Base-by-base conservation (phyloP, 2,329 filamentous ascomycete genomes). In the Alternaria viburni region DNA sequence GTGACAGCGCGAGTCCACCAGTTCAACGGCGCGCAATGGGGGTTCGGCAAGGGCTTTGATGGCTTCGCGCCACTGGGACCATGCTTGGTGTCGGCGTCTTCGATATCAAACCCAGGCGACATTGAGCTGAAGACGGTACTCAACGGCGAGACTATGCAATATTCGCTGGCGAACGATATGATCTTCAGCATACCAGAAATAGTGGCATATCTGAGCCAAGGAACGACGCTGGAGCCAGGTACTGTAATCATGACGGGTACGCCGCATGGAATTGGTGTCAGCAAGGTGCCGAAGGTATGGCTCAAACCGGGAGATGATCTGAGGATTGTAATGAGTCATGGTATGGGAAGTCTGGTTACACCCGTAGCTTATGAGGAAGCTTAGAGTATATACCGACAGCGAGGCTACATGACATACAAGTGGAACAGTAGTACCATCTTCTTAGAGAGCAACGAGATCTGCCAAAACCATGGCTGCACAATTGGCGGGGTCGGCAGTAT, bases 11-110 rank as follows among this genome's bases (percentile, higher is more conserved):
- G 86, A 0, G 83, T 84, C 56, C 75, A 81, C 46, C 86, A 88
- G 62, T 70, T 83, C 30, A 57, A 57, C 15, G 60, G 62, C 5
- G 77, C 74, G 0, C 86, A 88, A 69, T 87, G 83, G 82, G 79
- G 81, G 0, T 87, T 86, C 63, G 82, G 81, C 5, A 87, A 87
- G 66, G 68, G 84, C 0, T 87, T 87, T 46, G 85, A 88, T 65
- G 84, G 80, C 0, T 87, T 78, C 62, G 83, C 84, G 0, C 86
- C 86, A 0, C 47, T 87, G 1, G 86, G 85, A 0, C 85, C 85
- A 0, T 77, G 73, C 26, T 69, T 87, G 0, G 83, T 87, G 1
- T 72, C 77, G 0, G 67, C 73, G 0, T 69, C 73, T 5, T 57
- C 84, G 5, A 72, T 87, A 6, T 64, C 73, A 0, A 79, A 83